Evolutionary conservation across 2,329 filamentous ascomycete genomes (phyloP), one percentile per base, ranked within the genome.

Genomic region (Pseudogymnoascus sp.): DNA sequence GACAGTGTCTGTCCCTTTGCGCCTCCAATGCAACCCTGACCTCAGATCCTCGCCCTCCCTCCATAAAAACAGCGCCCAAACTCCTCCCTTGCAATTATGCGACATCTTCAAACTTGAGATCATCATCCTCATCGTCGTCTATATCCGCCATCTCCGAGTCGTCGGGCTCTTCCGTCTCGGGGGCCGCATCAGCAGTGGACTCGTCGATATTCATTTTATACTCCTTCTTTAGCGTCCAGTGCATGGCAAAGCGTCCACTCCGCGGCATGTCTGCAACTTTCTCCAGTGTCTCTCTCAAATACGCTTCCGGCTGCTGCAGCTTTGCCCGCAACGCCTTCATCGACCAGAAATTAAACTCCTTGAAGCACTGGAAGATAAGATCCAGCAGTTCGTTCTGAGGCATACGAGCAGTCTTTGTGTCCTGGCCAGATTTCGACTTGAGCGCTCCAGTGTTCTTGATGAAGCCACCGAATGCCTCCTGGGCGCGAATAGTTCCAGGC

Each of bases 261-360:
- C 92, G 90, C 72, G 95, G 87, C 64, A 96, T 77, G 19, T 89
- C 84, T 0, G 91, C 93, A 64, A 97, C 84, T 71, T 91, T 86
- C 66, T 92, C 89, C 67, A 99, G 77, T 0, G 87, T 88, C 72
- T 94, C 85, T 62, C 93, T 91, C 65, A 99, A 84, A 74, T 92
- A 97, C n/a, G 89, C 87, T 73, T 97, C 94, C 1, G 94, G 94
- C 76, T 99, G 94, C 64, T 87, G 84, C 39, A 95, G 84, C 64
- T 83, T 79, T 60, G 85, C 81, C 66, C 91, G 91, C 68, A 99
- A 83, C 4, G 89, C 85, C 72, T 91, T 92, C 81, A 97, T 90
- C n/a, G 89, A 87, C 92, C 93, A 99, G 76, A 94, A 97, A 69
- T 88, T 86, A 80, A 89, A 96, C 70, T 89, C 80, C 62, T 87